Base-by-base conservation (phyloP, 2,329 filamentous ascomycete species). In the Ophiostoma sp. region DNA sequence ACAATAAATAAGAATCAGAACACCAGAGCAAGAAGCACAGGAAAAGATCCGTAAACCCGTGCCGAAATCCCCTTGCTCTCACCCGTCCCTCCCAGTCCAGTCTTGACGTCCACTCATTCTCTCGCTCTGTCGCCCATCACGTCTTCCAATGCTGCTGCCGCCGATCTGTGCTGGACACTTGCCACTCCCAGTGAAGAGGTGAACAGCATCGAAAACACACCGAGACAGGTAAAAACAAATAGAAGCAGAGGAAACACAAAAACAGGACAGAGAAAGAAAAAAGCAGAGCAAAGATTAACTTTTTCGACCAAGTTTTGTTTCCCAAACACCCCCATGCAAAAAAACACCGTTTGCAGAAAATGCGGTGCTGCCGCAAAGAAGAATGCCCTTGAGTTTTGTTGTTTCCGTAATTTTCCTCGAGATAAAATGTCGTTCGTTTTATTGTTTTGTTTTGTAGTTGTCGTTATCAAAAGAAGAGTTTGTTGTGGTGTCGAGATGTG, bases 11-110 rank as follows among this genome's bases (percentile, higher is more conserved):
- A 36, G 52, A 44, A 71, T 44, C 36, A 71, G 17, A 71, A 71
- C 70, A 69, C 70, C 70, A 69, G 70, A 67, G 64, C 65, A 31
- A 65, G 52, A 33, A 71, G 62, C n/a, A 67, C 67, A 71, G 67
- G 44, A 62, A n/a, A 65, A 65, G 62, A 41, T 62, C 48, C 52
- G 33, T 36, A 68, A 68, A 35, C 67, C 69, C 68, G 69, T 62
- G 62, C 62, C 62, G n/a, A 65, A 70, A 8, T 20, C 48, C 44
- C n/a, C 69, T 60, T 62, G 35, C 69, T 44, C 48, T 67, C 67
- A 65, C 48, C 69, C 66, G 41, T 68, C 66, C 66, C 52, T 52
- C 31, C 62, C 17, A 35, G 33, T 66, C 35, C 60, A 33, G 35
- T 68, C 67, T 41, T 65, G 4, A 23, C 33, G n/a, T 39, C 35